Evolutionary conservation across 2,329 filamentous ascomycete species (phyloP).

Genomic region (Neurospora sp.): DNA sequence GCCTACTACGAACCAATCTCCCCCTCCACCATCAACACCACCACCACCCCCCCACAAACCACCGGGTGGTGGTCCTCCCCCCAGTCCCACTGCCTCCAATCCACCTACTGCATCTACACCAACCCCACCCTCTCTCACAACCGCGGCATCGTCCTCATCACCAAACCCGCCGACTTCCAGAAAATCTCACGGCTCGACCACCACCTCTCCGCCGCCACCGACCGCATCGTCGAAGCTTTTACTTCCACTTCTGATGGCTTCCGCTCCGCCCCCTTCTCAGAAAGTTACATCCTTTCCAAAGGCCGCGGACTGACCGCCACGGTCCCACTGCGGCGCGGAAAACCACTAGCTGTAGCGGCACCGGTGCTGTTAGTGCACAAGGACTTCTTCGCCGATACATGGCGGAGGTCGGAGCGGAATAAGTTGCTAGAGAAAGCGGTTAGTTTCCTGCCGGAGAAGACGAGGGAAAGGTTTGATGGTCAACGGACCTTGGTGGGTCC

Average conservation of each 20-base stretch:
- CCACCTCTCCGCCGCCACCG: slow-evolving; percentile 14
- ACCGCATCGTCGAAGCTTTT: slow-evolving; percentile 6
- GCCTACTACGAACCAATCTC: slow-evolving; percentile 9
- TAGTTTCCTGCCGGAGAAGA: too few species aligned
- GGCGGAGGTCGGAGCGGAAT: slow-evolving; percentile 9
- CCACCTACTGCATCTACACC: slow-evolving; percentile 18
- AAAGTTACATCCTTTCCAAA: slow-evolving; percentile 10
- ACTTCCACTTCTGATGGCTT: too few species aligned
- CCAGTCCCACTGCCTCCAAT: slow-evolving; percentile 12
- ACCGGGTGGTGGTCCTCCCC: slow-evolving; percentile 18
- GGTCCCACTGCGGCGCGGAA: slow-evolving; percentile 15
- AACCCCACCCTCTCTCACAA: slow-evolving; percentile 15
- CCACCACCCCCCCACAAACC: slow-evolving; percentile 2
- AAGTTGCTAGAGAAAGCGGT: slow-evolving; percentile 1
- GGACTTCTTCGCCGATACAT: slow-evolving; percentile 12
- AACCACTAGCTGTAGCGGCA: slow-evolving; percentile 1
- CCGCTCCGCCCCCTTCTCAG: neutral
- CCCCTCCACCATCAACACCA: slow-evolving; percentile 6
- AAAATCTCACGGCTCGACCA: slow-evolving; percentile 16
- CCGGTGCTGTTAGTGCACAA: slow-evolving; percentile 19
- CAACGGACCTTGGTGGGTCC: too few species aligned
- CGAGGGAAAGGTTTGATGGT: too few species aligned
- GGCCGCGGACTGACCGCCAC: slow-evolving; percentile 15
- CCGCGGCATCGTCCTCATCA: slow-evolving; percentile 16
- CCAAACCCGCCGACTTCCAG: slow-evolving; percentile 14